Evolutionary conservation across 2,329 filamentous ascomycete species (phyloP), one percentile per base, ranked within the genome.

Genomic region (Cryphonectria japonica): DNA sequence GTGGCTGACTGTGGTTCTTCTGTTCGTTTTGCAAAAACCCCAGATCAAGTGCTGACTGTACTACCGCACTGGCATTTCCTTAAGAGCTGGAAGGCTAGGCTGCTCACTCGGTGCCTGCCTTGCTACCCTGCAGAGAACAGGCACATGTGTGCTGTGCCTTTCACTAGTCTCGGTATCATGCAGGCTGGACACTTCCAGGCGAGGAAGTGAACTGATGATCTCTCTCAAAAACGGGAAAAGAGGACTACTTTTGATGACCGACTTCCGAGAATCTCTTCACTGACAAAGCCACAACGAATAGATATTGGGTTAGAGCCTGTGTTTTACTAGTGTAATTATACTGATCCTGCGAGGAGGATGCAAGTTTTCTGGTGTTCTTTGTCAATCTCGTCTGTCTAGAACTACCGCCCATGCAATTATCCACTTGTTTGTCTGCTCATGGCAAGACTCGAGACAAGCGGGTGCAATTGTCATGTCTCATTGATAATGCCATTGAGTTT

Each of bases 121-220:
- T 26, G n/a, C 22, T 9, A 26, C 5, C 3, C 6, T 22, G n/a
- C n/a, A 5, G 50, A 54, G 9, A 4, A 26, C n/a, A 54, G 50
- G 50, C 50, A 54, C 50, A 29, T 54, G n/a, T 54, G n/a, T 54
- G 50, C 52, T 57, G 52, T 57, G 52, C 26, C n/a, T 57, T 57
- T 57, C 52, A 29, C 26, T 57, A 29, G 52, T 29, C 26, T 57
- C 52, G n/a, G 52, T 14, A 3, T 14, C 16, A 57, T 57, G 52
- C 52, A 29, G 52, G 52, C n/a, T 13, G 52, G 11, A 29, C n/a
- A 4, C 52, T n/a, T 26, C 11, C 26, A 57, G 9, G n/a, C 13
- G 52, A 57, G n/a, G 1, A 9, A 16, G 52, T 29, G 52, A 57
- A 26, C 22, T 46, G 43, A 46, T 57, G 52, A 29, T 57, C n/a